These are phyloP conservation scores for Dactylorhiza incarnata DNA, from an alignment of 106 monocot genomes.

Conservation along the genomic window DNA sequence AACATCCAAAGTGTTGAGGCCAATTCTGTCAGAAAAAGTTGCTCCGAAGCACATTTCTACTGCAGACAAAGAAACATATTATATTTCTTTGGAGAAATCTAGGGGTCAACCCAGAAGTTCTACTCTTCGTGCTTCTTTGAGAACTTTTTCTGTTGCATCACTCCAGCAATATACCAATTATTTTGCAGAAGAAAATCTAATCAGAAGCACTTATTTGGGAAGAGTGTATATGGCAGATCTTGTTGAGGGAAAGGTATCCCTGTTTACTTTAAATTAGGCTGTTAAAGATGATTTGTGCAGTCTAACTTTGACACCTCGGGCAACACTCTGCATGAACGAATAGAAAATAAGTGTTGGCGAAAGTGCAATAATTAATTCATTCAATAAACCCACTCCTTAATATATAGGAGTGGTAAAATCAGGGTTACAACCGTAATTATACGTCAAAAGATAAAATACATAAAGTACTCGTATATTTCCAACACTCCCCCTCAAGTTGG, in stretches of 20 bases:
- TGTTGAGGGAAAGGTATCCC: background rate
- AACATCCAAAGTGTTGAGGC: background rate
- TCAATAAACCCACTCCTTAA: too few species aligned
- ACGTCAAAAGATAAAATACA: too few species aligned
- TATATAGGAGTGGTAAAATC: too few species aligned
- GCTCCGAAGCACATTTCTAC: slow-evolving; percentile 1
- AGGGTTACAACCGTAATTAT: too few species aligned
- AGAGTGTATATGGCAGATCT: background rate
- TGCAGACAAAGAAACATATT: background rate
- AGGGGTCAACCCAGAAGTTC: background rate
- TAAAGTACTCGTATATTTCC: too few species aligned
- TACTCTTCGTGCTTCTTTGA: slow-evolving; percentile 1
- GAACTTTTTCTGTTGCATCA: slow-evolving; percentile 14
- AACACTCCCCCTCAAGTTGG: too few species aligned
- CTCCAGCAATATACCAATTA: slow-evolving; percentile 11
- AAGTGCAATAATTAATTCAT: too few species aligned
- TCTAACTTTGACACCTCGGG: too few species aligned
- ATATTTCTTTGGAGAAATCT: slow-evolving; percentile 1
- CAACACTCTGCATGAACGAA: too few species aligned
- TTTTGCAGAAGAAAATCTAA: slow-evolving; percentile 4
- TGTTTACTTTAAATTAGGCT: too few species aligned
- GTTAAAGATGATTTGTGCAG: too few species aligned
- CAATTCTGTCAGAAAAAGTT: slow-evolving; percentile 11
- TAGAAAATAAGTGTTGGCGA: too few species aligned
- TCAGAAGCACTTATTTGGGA: slow-evolving; percentile 4